phyloP scores from a whole-genome alignment of 371 early-diverging fungal genomes.

The Mortierella sp. region DNA sequence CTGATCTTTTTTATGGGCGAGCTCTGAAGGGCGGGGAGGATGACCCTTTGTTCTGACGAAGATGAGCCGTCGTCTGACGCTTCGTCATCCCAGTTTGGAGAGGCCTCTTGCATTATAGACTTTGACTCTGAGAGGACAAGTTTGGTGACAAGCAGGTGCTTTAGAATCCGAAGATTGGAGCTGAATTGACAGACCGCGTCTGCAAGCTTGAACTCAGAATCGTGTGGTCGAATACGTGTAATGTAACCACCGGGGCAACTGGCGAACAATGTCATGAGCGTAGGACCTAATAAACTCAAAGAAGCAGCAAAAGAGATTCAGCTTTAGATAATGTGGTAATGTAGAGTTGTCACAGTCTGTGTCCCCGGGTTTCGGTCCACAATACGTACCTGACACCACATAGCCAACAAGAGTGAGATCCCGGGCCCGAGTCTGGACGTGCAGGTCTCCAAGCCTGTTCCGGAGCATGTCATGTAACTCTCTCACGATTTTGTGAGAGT shows the following conservation, averaged over 20 bases:
- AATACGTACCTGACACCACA: conserved; percentile 14
- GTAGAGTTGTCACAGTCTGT: neutral
- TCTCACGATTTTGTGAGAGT: conserved; percentile 12
- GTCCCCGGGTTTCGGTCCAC: too few relatives aligned
- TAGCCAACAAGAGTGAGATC: conserved; percentile 11
- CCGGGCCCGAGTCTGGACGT: conserved; percentile 1
- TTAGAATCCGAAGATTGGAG: conserved; percentile 13
- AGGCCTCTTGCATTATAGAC: conserved; percentile 11
- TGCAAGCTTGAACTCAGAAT: conserved; percentile 9
- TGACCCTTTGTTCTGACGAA: neutral
- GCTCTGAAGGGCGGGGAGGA: neutral
- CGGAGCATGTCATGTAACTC: conserved; percentile 18
- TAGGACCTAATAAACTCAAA: conserved; percentile 2
- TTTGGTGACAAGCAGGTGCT: conserved; percentile 19
- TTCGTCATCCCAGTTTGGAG: conserved; percentile 13
- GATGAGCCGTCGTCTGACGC: neutral
- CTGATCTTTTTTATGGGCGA: too few relatives aligned
- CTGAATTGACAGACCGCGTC: conserved; percentile 12
- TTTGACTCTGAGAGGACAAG: neutral
- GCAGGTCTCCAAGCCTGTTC: conserved; percentile 9
- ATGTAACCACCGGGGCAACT: conserved; percentile 19
- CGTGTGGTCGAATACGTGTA: conserved; percentile 10
- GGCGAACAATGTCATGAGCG: conserved; percentile 18
- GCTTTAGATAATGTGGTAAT: neutral
- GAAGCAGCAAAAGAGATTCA: too few relatives aligned